Evolutionary conservation across 371 early-diverging fungal species (phyloP).

Genomic region (Rhizomucor miehei): DNA sequence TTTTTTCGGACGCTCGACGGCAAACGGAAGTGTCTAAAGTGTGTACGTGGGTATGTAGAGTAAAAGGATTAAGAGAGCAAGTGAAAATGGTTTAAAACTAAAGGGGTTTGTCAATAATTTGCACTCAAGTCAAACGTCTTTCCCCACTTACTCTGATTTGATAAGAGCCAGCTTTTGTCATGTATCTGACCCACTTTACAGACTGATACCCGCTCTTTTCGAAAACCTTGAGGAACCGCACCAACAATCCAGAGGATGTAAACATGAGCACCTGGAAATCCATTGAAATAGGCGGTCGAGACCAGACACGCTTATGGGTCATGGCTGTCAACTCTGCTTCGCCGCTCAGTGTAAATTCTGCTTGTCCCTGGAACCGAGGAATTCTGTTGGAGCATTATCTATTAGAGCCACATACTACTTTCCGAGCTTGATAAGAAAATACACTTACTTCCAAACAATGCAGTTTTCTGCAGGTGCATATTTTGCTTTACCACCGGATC

Average conservation of each 20-base stretch:
- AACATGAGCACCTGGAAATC: conserved; percentile 85
- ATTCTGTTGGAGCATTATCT: conserved; percentile 63
- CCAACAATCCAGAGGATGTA: conserved; percentile 85
- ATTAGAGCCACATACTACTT: too few relatives aligned
- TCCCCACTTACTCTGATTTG: conserved; percentile 69
- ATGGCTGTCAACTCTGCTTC: conserved; percentile 74
- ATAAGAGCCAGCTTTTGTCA: conserved; percentile 89
- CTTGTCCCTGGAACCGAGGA: conserved; percentile 79
- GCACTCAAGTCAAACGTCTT: not conserved
- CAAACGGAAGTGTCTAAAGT: too few relatives aligned
- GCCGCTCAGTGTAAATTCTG: conserved; percentile 71
- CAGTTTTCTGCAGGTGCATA: conserved; percentile 83
- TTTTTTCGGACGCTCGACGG: too few relatives aligned
- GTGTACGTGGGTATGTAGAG: not conserved
- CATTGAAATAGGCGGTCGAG: conserved; percentile 88
- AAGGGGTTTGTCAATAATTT: not conserved
- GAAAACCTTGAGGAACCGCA: conserved; percentile 88
- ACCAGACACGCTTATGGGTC: conserved; percentile 82
- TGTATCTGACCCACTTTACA: conserved; percentile 93
- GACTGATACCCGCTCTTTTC: conserved; percentile 88
- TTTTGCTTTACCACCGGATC: conserved; percentile 79
- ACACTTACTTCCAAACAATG: conserved; percentile 89
- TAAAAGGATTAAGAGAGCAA: not conserved
- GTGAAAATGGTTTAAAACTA: not conserved
- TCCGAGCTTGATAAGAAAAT: too few relatives aligned